Conservation (phyloP, 805 yeast species). For the Isabelozyma heimii region DNA sequence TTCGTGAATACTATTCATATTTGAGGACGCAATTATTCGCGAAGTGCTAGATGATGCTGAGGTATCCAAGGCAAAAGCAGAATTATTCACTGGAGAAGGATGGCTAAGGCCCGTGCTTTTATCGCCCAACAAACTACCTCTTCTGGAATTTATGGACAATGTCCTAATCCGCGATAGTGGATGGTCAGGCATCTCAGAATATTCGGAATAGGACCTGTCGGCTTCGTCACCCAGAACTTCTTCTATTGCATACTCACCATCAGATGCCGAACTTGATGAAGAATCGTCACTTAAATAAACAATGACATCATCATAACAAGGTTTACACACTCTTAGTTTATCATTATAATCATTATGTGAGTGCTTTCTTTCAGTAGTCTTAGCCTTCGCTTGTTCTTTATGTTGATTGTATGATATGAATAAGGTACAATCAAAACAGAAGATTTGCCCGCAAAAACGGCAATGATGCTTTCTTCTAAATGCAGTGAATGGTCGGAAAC, state of each 20-base stretch:
- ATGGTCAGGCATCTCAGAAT: conserved; percentile 13
- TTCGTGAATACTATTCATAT: conserved; percentile 6
- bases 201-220: background rate
- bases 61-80: background rate
- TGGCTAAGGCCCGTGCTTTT: background rate
- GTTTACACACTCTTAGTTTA: conserved; percentile 71
- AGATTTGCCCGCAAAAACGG: conserved; percentile 92
- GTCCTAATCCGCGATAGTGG: conserved; percentile 29
- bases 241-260: conserved; percentile 27
- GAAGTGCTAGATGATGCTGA: conserved; percentile 6
- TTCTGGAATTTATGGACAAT: conserved; percentile 21
- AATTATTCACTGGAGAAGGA: background rate
- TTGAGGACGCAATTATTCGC: conserved; percentile 1
- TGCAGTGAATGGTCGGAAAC: conserved; percentile 77
- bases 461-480: conserved; percentile 94
- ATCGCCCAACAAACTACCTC: conserved; percentile 15
- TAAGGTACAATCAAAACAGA: conserved; percentile 79
- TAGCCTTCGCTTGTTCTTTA: conserved; percentile 27
- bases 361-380: background rate
- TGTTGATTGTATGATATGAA: conserved; percentile 59
- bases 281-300: conserved; percentile 68
- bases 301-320: conserved; percentile 73
- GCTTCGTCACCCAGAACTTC: conserved; percentile 13
- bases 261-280: conserved; percentile 24
- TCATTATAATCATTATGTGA: conserved; percentile 54